Percentiles rank a stretch among this genome's conserved stretches.
Conservation (phyloP, 1,284 basidiomycete genomes). For the Tilletia walkeri region DNA sequence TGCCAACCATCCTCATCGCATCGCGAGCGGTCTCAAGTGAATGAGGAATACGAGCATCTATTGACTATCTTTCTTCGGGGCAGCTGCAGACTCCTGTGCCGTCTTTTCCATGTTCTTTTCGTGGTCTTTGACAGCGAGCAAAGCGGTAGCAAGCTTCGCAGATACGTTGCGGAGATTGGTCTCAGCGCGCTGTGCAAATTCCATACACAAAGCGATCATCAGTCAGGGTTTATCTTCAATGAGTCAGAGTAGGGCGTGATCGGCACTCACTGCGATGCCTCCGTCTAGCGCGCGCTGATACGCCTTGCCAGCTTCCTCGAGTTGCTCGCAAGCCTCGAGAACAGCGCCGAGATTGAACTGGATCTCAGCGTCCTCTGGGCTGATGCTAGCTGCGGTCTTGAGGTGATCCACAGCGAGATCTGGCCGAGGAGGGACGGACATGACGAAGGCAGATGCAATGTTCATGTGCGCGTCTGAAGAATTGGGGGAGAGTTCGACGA, state of each 20-base stretch:
- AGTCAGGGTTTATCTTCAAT: neutral
- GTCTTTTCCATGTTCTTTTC: constrained; percentile 10
- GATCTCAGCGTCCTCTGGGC: constrained; percentile 90
- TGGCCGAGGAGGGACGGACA: constrained; percentile 77
- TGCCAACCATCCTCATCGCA: too few species aligned
- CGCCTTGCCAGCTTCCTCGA: constrained; percentile 75
- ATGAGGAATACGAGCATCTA: neutral
- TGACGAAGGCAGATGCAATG: constrained; percentile 88
- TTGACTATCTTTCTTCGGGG: neutral
- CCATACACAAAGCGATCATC: neutral
- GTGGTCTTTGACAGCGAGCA: constrained; percentile 24
- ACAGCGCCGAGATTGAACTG: constrained; percentile 90
- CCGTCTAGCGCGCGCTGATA: constrained; percentile 74
- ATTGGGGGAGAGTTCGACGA: constrained; percentile 68
- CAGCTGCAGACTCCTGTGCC: neutral
- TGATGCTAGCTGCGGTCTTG: constrained; percentile 77
- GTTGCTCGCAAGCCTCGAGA: constrained; percentile 77
- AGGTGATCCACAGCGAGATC: constrained; percentile 87
- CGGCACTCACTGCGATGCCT: constrained; percentile 65
- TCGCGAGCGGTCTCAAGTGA: too few species aligned
- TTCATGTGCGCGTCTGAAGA: constrained; percentile 91
- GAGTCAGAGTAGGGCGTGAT: too few species aligned
- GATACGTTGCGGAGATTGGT: constrained; percentile 82
- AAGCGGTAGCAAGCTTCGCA: constrained; percentile 55
- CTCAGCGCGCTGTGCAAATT: constrained; percentile 62